Conservation (phyloP, 805 yeast species). For the Yarrowia sp. region DNA sequence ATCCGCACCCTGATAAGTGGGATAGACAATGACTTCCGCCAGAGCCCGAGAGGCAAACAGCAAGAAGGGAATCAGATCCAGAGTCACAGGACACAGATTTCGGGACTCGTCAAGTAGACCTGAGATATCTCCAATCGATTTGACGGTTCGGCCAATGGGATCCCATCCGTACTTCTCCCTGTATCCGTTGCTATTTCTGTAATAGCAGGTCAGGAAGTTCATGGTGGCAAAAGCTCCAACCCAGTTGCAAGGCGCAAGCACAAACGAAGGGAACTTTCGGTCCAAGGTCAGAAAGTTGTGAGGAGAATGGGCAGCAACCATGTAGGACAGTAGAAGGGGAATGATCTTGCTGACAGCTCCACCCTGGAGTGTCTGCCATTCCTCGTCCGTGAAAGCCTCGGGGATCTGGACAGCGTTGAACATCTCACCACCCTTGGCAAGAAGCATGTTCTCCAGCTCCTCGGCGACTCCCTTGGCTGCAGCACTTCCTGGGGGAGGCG, state of each 20-base stretch:
- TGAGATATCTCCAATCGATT: neutral
- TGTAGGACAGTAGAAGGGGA: constrained; percentile 1
- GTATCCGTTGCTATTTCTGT: neutral
- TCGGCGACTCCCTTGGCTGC: neutral
- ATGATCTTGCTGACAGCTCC: neutral
- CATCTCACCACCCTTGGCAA: neutral
- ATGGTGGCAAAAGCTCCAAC: neutral
- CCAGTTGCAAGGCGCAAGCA: neutral
- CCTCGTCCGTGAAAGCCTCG: neutral
- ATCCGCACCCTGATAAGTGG: neutral
- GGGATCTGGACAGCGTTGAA: constrained; percentile 3
- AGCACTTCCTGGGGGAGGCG: neutral
- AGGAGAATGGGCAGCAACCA: neutral
- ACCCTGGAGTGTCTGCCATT: neutral
- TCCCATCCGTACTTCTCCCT: neutral
- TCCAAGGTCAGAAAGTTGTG: neutral
- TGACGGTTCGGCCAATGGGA: neutral
- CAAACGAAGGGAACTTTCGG: neutral
- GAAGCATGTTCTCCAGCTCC: neutral
- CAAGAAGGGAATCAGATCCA: neutral
- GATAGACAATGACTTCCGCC: neutral
- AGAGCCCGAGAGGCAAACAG: neutral
- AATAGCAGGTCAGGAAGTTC: neutral
- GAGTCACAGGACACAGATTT: neutral
- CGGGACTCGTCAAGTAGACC: neutral